Evolutionary conservation across 2,329 filamentous ascomycete species (phyloP).

Genomic region (Trichoderma arundinaceum): DNA sequence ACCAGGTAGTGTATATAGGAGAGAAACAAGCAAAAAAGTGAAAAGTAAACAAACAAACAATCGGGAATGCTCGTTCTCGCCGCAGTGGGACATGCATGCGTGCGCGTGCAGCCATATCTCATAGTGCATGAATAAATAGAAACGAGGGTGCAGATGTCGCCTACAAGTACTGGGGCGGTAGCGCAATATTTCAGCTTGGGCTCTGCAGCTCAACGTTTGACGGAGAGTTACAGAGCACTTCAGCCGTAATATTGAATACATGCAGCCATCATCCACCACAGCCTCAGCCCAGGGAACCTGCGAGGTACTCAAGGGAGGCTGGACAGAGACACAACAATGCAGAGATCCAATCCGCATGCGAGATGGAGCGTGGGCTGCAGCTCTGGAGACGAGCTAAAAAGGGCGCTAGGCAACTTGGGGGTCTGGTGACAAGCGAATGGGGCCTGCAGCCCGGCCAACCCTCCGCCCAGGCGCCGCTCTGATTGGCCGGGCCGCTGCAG

Average conservation of each 20-base stretch:
- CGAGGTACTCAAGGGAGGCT: neutral
- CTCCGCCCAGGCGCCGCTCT: constrained; percentile 14
- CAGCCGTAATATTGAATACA: too few relatives aligned
- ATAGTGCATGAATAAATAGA: constrained; percentile 12
- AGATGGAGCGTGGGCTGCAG: constrained; percentile 12
- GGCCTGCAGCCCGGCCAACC: constrained; percentile 23
- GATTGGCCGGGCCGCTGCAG: constrained; percentile 20
- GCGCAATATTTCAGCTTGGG: neutral
- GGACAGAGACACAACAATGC: neutral
- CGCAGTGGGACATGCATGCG: constrained; percentile 1
- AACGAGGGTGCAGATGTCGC: constrained; percentile 5
- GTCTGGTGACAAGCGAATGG: constrained; percentile 30
- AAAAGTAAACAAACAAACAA: neutral
- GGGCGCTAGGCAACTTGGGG: constrained; percentile 17
- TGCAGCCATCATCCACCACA: too few relatives aligned
- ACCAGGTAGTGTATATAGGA: too few relatives aligned
- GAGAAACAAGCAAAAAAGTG: neutral
- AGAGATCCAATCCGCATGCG: constrained; percentile 17
- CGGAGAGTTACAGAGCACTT: too few relatives aligned
- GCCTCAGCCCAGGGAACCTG: too few relatives aligned
- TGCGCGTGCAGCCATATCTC: neutral
- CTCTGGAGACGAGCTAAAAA: constrained; percentile 13
- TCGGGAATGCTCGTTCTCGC: neutral
- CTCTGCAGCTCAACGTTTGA: neutral
- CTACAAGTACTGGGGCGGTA: neutral